Evolutionary conservation across 169 alveolate genomes (phyloP), one percentile per base, ranked within the genome.

Genomic region (Cyclospora cayetanensis): DNA sequence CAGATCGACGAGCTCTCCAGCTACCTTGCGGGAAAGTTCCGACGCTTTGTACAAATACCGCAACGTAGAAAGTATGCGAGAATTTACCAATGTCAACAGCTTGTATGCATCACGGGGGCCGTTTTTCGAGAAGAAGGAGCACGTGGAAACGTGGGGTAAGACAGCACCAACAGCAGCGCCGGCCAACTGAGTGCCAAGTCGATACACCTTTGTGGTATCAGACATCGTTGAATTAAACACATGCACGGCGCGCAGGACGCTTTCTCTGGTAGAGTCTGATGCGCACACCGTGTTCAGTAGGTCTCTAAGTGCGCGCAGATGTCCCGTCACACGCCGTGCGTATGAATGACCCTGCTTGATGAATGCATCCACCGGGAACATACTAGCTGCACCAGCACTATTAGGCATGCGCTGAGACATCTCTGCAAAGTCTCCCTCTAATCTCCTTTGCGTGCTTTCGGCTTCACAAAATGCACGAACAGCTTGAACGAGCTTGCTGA

Each of bases 321-420:
- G 83, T 22, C 29, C 34, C 34, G 83, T 70, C 25, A 35, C 53
- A 7, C 83, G 83, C 50, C 52, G 50, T 37, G 55, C 83, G 20
- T 70, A 70, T 34, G 34, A 50, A 2, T 55, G 1, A 9, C 34
- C 83, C 27, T 70, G 83, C 46, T 35, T 41, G 34, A 70, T n/a
- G 39, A 70, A 70, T 11, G 83, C 83, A 34, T 70, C 83, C 53
- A 70, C 83, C 11, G 83, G 83, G 83, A 70, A 70, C 50, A 22
- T 70, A 22, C 55, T 11, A 25, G 20, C 42, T 29, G 50, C 9
- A 55, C 53, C 29, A 39, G 7, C 11, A 18, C 42, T 35, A 4
- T 70, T 50, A 31, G 25, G 37, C 1, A 39, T 22, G 4, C 15
- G 83, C 25, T 25, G 18, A 31, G 9, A 35, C 83, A n/a, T 31